A percentile compares a stretch with the other conserved stretches of the same genome.
Evolutionary conservation across 306 rosid species (phyloP).

Genomic region (Fragaria iinumae): DNA sequence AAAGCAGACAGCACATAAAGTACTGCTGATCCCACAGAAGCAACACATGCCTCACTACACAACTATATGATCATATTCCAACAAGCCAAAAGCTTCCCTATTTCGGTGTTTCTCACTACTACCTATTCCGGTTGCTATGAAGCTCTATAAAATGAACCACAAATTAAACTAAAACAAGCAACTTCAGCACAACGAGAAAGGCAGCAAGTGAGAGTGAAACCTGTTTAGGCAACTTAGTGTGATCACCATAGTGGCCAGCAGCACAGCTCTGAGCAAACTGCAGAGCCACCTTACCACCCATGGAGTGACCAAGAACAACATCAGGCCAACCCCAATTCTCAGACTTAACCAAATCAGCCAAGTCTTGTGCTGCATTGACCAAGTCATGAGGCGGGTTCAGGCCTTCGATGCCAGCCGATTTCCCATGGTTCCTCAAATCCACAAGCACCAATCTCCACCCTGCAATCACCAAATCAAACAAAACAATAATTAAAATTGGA

Average conservation of each 20-base stretch:
- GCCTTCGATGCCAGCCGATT: slow-evolving; percentile 54
- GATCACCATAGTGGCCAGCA: slow-evolving; percentile 64
- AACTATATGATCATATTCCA: background rate
- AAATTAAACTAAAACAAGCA: background rate
- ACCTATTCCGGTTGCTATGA: background rate
- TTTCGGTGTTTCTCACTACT: background rate
- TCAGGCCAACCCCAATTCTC: slow-evolving; percentile 92
- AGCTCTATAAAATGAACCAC: background rate
- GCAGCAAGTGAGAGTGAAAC: slow-evolving; percentile 31
- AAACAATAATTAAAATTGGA: background rate
- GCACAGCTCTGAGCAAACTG: slow-evolving; percentile 65
- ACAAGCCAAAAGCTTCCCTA: background rate
- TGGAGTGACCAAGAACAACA: slow-evolving; percentile 83
- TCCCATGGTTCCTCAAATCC: slow-evolving; percentile 91
- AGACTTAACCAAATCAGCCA: slow-evolving; percentile 63
- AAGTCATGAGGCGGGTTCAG: slow-evolving; percentile 64
- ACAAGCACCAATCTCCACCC: slow-evolving; percentile 80
- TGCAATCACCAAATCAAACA: background rate
- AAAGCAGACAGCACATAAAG: background rate
- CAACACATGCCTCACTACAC: background rate
- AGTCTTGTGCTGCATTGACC: slow-evolving; percentile 71
- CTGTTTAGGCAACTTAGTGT: slow-evolving; percentile 67
- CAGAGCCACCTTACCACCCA: slow-evolving; percentile 91
- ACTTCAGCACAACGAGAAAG: background rate
- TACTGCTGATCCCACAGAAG: background rate